Conservation (phyloP, 192 early-diverging fungal species). For the Dissophora globulifera region DNA sequence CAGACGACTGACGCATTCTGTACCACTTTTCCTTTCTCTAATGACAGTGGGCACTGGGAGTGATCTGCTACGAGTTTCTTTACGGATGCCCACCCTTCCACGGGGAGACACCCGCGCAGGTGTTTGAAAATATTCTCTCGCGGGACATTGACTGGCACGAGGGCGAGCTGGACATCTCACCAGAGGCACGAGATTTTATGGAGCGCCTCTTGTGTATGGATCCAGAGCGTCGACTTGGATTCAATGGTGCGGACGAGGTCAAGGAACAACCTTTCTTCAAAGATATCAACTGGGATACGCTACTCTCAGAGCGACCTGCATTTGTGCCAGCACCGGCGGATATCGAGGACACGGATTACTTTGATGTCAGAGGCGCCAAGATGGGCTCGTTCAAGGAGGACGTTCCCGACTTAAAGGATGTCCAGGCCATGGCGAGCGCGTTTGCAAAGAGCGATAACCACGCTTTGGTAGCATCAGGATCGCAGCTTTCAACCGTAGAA, state of each 20-base stretch:
- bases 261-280: constrained; percentile 79
- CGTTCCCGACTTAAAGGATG: constrained; percentile 44
- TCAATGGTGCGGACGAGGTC: constrained; percentile 77
- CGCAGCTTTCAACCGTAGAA: constrained; percentile 4
- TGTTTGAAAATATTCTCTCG: constrained; percentile 87
- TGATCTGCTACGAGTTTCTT: constrained; percentile 90
- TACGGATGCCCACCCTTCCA: constrained; percentile 88
- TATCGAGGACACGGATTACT: constrained; percentile 92
- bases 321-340: constrained; percentile 85
- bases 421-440: constrained; percentile 50
- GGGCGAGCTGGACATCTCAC: constrained; percentile 72
- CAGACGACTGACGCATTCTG: too few relatives aligned
- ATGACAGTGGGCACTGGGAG: constrained; percentile 93
- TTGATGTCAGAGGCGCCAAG: constrained; percentile 87
- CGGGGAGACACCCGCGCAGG: constrained; percentile 76
- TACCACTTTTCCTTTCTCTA: too few relatives aligned
- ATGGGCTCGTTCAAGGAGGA: constrained; percentile 60
- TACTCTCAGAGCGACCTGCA: constrained; percentile 69
- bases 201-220: constrained; percentile 75
- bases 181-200: constrained; percentile 84
- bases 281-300: constrained; percentile 74
- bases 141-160: constrained; percentile 81
- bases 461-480: constrained; percentile 10
- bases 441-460: constrained; percentile 48
- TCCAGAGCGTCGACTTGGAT: constrained; percentile 73